Evolutionary conservation across 2,329 filamentous ascomycete species (phyloP).

Genomic region (Colletotrichum orchidophilum): DNA sequence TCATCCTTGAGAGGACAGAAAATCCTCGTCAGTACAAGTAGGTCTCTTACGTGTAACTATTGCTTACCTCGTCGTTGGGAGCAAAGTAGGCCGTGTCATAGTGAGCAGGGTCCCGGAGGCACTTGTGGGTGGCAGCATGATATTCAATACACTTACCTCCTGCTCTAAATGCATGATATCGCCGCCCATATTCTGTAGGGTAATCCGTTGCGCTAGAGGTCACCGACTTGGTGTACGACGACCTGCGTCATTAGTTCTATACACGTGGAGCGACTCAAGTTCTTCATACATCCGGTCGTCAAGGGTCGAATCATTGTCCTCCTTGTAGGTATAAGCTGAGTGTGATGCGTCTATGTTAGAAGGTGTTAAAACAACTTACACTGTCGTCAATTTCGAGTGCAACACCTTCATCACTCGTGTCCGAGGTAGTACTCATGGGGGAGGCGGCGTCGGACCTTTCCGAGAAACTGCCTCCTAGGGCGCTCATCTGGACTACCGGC

Average conservation of each 20-base stretch:
- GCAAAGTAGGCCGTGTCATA: conserved; percentile 39
- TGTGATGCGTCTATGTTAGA: not conserved
- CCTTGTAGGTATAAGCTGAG: not conserved
- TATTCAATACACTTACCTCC: conserved; percentile 2
- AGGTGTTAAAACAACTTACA: not conserved
- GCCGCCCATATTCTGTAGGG: conserved; percentile 18
- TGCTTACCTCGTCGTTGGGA: conserved; percentile 46
- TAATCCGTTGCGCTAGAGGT: conserved; percentile 20
- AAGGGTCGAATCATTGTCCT: not conserved
- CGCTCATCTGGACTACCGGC: not conserved
- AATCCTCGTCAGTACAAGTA: not conserved
- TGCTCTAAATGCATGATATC: conserved; percentile 28
- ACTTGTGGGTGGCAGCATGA: not conserved
- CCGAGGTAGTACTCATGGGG: not conserved
- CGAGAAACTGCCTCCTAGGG: not conserved
- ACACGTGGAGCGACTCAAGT: not conserved
- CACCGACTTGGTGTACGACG: conserved; percentile 14
- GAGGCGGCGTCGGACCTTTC: not conserved
- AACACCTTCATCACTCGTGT: not conserved
- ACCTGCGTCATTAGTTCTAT: not conserved
- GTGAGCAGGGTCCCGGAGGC: not conserved
- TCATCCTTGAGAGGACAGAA: not conserved
- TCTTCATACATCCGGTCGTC: conserved; percentile 8
- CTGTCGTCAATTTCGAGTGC: not conserved
- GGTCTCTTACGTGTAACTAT: not conserved